These are phyloP conservation scores for Hypsizygus marmoreus DNA, from an alignment of 768 basidiomycete genomes.

Conservation along the genomic window DNA sequence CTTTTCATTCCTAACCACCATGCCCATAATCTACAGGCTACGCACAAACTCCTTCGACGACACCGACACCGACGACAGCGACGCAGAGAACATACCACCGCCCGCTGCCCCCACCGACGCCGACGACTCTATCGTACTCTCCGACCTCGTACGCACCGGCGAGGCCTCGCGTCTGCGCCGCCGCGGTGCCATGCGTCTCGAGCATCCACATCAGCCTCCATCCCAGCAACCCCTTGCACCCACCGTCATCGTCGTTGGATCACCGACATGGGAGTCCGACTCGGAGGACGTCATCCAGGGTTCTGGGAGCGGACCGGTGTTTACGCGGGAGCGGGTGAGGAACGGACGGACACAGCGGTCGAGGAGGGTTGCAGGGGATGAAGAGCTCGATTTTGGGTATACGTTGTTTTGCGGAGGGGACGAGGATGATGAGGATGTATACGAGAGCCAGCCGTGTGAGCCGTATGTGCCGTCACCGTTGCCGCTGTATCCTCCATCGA, in stretches of 20 bases:
- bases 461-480: conserved; percentile 20
- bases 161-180: conserved; percentile 75
- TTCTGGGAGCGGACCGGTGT: not conserved
- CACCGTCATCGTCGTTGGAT: conserved; percentile 15
- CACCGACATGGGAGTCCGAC: conserved; percentile 30
- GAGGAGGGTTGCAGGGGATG: conserved; percentile 17
- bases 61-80: no score
- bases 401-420: conserved; percentile 44
- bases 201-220: conserved; percentile 29
- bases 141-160: conserved; percentile 72
- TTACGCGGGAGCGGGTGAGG: conserved; percentile 5
- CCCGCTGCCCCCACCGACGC: conserved; percentile 35
- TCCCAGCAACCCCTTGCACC: conserved; percentile 7
- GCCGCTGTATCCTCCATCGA: conserved; percentile 10
- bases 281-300: conserved; percentile 12
- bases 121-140: conserved; percentile 71
- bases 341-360: conserved; percentile 12
- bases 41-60: no score
- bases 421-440: conserved; percentile 20
- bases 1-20: no score
- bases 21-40: no score
- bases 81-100: conserved; percentile 1
- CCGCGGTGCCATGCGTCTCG: conserved; percentile 70
- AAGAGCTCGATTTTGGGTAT: conserved; percentile 27
- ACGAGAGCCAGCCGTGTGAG: conserved; percentile 6